Conservation (phyloP, 306 rosid species). For the Medicago ruthenica region DNA sequence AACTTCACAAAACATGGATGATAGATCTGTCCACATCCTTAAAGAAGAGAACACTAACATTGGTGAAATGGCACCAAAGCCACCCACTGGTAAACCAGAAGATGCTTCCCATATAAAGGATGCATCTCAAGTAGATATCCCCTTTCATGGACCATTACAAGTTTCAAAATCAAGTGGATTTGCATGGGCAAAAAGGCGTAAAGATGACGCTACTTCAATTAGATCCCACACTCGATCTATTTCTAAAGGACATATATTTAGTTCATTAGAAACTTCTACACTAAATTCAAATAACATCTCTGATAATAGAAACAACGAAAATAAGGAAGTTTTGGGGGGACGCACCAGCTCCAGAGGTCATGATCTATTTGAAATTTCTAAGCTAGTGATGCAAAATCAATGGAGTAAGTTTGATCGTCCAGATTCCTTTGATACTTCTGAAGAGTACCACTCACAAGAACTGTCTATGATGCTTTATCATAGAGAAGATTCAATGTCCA, state of each 20-base stretch:
- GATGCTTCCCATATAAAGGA: slow-evolving; percentile 70
- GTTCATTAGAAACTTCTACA: slow-evolving; percentile 59
- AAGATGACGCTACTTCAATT: slow-evolving; percentile 60
- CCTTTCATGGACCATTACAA: slow-evolving; percentile 84
- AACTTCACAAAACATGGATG: slow-evolving; percentile 51
- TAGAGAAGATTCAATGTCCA: slow-evolving; percentile 71
- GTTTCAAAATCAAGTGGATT: slow-evolving; percentile 97
- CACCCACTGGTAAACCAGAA: slow-evolving; percentile 60
- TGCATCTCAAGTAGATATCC: slow-evolving; percentile 89
- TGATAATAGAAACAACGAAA: slow-evolving; percentile 65
- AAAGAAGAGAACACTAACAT: slow-evolving; percentile 54
- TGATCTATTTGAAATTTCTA: slow-evolving; percentile 68
- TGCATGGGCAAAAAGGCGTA: slow-evolving; percentile 96
- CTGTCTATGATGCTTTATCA: slow-evolving; percentile 71
- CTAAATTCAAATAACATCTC: slow-evolving; percentile 58
- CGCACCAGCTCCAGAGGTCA: slow-evolving; percentile 62
- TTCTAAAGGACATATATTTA: slow-evolving; percentile 78
- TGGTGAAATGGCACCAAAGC: slow-evolving; percentile 57
- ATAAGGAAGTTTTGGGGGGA: slow-evolving; percentile 53
- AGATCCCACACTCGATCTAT: slow-evolving; percentile 79
- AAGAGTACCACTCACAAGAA: slow-evolving; percentile 91
- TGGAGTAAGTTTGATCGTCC: slow-evolving; percentile 95
- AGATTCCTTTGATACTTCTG: slow-evolving; percentile 92
- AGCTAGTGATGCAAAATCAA: slow-evolving; percentile 73
- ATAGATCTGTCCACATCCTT: slow-evolving; percentile 46